Evolutionary conservation across 495 filamentous ascomycete genomes (phyloP).

Genomic region (Choiromyces venosus): DNA sequence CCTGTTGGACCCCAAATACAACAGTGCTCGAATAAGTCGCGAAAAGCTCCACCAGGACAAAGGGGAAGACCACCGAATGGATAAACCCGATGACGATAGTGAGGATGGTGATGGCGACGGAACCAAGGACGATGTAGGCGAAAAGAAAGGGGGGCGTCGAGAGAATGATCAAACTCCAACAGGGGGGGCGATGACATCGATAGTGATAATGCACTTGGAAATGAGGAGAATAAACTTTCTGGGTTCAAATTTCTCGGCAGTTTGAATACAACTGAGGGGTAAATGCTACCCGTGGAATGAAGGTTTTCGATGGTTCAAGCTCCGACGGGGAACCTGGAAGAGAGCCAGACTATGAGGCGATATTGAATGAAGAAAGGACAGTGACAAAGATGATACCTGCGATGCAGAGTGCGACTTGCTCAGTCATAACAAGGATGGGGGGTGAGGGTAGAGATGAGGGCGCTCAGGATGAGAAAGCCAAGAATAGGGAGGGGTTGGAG

Average conservation of each 20-base stretch:
- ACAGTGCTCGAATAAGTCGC: conserved; percentile 67
- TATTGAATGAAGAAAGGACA: too few relatives aligned
- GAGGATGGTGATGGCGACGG: conserved; percentile 41
- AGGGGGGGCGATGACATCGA: conserved; percentile 53
- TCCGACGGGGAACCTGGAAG: too few relatives aligned
- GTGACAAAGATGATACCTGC: too few relatives aligned
- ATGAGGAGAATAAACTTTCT: conserved; percentile 55
- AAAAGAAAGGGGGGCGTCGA: conserved; percentile 10
- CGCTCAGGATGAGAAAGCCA: conserved; percentile 33
- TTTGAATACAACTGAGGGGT: conserved; percentile 42
- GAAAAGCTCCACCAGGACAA: conserved; percentile 56
- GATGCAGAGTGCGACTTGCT: too few relatives aligned
- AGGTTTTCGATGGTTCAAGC: too few relatives aligned
- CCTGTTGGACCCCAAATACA: conserved; percentile 69
- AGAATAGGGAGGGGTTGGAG: conserved; percentile 54
- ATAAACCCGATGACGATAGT: too few relatives aligned
- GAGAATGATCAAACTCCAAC: conserved; percentile 44
- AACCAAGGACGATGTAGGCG: conserved; percentile 17
- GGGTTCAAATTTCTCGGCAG: conserved; percentile 52
- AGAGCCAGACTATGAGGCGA: too few relatives aligned
- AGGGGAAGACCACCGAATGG: too few relatives aligned
- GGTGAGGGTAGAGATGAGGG: conserved; percentile 31
- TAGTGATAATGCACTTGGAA: conserved; percentile 57
- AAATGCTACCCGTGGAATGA: too few relatives aligned
- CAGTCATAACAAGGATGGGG: too few relatives aligned